Percentiles rank a stretch among this genome's conserved stretches.
These are phyloP conservation scores for Blastobotrys mokoenaii DNA, from an alignment of 805 yeast genomes.

Conservation along the genomic window DNA sequence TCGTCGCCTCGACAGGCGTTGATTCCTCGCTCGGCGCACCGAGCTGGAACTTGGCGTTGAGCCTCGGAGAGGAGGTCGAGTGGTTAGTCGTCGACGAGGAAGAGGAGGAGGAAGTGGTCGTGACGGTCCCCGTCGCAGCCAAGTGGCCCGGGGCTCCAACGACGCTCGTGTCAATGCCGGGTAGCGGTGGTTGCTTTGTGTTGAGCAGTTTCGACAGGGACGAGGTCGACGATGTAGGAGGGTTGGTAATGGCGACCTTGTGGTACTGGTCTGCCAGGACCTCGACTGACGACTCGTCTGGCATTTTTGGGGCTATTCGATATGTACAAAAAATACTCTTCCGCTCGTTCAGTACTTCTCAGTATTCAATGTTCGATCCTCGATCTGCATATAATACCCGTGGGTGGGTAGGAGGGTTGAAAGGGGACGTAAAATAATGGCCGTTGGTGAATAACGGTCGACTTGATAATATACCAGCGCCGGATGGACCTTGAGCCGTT, in stretches of 20 bases:
- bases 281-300: background rate
- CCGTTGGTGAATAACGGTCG: too few species aligned
- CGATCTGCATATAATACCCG: too few species aligned
- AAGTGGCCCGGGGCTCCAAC: background rate
- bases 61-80: background rate
- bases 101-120: background rate
- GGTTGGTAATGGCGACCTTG: conserved; percentile 7
- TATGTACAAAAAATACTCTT: too few species aligned
- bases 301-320: too few species aligned
- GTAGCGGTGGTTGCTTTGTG: background rate
- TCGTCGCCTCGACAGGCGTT: background rate
- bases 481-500: too few species aligned
- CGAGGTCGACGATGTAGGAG: conserved; percentile 13
- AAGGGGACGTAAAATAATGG: too few species aligned
- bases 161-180: background rate
- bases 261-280: conserved; percentile 9
- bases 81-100: background rate
- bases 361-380: too few species aligned
- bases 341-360: too few species aligned
- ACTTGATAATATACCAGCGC: too few species aligned
- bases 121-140: background rate
- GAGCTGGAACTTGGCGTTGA: conserved; percentile 4
- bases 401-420: too few species aligned
- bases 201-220: conserved; percentile 13
- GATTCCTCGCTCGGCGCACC: conserved; percentile 7